These are phyloP conservation scores for Solanum sejunctum DNA, from an alignment of 257 asterid species.

Conservation along the genomic window DNA sequence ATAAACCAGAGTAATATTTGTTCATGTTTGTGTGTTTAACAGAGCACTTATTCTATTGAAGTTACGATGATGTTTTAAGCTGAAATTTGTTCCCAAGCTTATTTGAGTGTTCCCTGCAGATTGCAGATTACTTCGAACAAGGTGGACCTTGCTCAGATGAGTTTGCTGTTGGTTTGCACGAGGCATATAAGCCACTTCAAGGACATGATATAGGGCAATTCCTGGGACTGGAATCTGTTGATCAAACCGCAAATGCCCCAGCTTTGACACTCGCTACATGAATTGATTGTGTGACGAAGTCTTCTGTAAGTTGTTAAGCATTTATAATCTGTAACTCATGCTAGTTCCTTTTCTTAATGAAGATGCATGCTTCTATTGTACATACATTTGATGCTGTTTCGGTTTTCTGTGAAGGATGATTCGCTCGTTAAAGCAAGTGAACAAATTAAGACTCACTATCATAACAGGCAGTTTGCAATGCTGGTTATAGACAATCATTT, in stretches of 20 bases:
- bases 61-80: not conserved
- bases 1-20: not conserved
- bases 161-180: constrained; percentile 68
- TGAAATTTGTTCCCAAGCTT: not conserved
- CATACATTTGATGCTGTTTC: not conserved
- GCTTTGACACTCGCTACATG: constrained; percentile 34
- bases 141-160: constrained; percentile 61
- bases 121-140: constrained; percentile 74
- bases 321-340: not conserved
- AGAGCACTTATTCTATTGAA: not conserved
- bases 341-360: not conserved
- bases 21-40: not conserved
- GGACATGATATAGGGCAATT: constrained; percentile 92
- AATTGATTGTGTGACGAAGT: not conserved
- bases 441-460: not conserved
- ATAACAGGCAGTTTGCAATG: not conserved
- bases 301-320: not conserved
- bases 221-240: constrained; percentile 60
- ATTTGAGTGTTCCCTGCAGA: constrained; percentile 25
- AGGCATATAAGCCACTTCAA: constrained; percentile 43
- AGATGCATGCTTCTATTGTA: not conserved
- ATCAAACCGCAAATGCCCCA: constrained; percentile 16
- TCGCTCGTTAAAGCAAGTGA: not conserved
- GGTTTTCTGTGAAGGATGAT: not conserved
- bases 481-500: not conserved